Evolutionary conservation across 495 filamentous ascomycete genomes (phyloP).

Genomic region (Penicillium cinerascens): DNA sequence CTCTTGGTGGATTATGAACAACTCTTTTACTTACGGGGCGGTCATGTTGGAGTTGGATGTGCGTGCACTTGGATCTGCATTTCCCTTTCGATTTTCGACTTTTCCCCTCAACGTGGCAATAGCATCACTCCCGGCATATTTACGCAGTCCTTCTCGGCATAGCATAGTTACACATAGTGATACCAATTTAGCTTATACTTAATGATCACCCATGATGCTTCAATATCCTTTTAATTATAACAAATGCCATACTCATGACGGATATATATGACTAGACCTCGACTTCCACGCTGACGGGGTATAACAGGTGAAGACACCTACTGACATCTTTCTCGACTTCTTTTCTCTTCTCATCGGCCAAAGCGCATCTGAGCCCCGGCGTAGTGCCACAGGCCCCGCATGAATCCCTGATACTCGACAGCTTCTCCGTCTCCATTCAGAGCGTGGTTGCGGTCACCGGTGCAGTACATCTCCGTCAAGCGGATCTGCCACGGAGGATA

Average conservation of each 20-base stretch:
- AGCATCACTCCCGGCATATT: not conserved
- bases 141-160: not conserved
- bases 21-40: not conserved
- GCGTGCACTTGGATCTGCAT: not conserved
- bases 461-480: constrained; percentile 85
- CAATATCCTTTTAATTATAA: not conserved
- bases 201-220: constrained; percentile 2
- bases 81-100: not conserved
- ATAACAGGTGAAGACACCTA: not conserved
- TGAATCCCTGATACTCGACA: constrained; percentile 92
- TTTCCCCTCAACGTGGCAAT: not conserved
- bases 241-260: constrained; percentile 2
- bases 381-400: constrained; percentile 76
- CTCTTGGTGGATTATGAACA: not conserved
- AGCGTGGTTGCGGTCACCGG: constrained; percentile 41
- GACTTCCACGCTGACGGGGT: not conserved
- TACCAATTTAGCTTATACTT: constrained; percentile 10
- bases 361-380: constrained; percentile 85
- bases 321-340: not conserved
- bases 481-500: constrained; percentile 97
- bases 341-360: constrained; percentile 57
- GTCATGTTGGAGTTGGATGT: not conserved
- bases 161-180: constrained; percentile 15
- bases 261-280: not conserved
- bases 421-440: constrained; percentile 42